A percentile compares a stretch with the other conserved stretches of the same genome.
phyloP scores from a whole-genome alignment of 2,329 filamentous ascomycete species.

The Parastagonospora avenae region DNA sequence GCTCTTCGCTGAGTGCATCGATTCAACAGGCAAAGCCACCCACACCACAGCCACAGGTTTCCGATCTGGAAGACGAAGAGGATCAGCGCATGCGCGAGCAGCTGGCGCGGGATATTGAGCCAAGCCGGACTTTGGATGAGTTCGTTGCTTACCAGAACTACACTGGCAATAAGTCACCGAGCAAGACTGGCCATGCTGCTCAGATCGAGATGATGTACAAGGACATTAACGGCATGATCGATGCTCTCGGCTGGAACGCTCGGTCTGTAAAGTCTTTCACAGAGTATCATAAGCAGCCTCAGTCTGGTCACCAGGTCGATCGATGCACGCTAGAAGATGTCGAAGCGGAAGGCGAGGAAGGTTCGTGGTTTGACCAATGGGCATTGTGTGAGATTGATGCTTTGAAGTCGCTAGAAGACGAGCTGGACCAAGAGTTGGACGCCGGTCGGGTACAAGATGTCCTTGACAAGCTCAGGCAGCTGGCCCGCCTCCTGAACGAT shows the following conservation, averaged over 20 bases:
- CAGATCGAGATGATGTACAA: conserved; percentile 65
- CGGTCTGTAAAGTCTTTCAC: conserved; percentile 67
- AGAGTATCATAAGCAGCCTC: conserved; percentile 61
- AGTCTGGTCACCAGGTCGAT: conserved; percentile 60
- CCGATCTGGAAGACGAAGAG: conserved; percentile 59
- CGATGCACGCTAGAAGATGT: conserved; percentile 66
- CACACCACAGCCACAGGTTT: conserved; percentile 45
- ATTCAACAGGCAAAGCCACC: conserved; percentile 40
- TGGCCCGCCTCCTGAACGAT: conserved; percentile 72
- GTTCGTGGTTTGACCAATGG: conserved; percentile 67
- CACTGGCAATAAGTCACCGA: conserved; percentile 34
- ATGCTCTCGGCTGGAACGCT: conserved; percentile 86
- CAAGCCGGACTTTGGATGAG: conserved; percentile 67
- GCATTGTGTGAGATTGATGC: conserved; percentile 76
- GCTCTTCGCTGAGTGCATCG: conserved; percentile 39
- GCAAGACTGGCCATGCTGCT: conserved; percentile 50
- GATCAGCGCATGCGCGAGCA: conserved; percentile 70
- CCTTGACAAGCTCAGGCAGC: conserved; percentile 69
- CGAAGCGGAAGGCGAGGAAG: conserved; percentile 42
- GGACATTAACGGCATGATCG: conserved; percentile 92
- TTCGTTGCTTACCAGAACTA: conserved; percentile 66
- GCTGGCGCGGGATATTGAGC: conserved; percentile 64
- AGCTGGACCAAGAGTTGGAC: conserved; percentile 69
- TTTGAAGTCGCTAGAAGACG: conserved; percentile 64
- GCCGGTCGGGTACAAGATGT: conserved; percentile 71